Evolutionary conservation across 2,329 filamentous ascomycete species (phyloP), one percentile per base, ranked within the genome.

Genomic region (Xylaria sp.): DNA sequence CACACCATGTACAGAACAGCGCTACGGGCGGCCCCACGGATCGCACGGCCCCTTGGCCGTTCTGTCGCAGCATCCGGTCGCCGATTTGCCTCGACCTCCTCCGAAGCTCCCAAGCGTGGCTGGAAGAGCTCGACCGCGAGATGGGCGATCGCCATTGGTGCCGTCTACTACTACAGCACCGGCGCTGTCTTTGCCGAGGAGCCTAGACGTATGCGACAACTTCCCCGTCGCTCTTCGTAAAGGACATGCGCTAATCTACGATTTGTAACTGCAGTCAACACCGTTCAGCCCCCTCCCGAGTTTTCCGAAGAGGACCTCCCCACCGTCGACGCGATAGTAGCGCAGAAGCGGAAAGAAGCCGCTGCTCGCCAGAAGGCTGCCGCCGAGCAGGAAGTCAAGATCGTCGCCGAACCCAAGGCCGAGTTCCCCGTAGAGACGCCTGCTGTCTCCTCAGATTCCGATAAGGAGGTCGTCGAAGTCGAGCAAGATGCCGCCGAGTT

Each of bases 141-240:
- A 78, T 88, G 91, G 84, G 90, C 86, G 65, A 72, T 94, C 58
- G 92, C 91, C 0, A 81, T 79, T 60, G 91, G 83, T 18, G 86
- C 88, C 51, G 78, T 97, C 54, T 99, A 97, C 78, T 97, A 90
- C 76, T 99, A 97, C 76, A 96, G 92, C 79, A 97, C 92, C 6
- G 93, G 88, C 70, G 83, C 86, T 57, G 80, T 91, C 19, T 97
- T 97, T 74, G 90, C 92, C 13, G 91, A 97, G 69, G 88, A 95
- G 74, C 83, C 86, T 42, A 76, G 83, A 67, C 82, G 92, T 96
- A 82, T 67, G 88, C 76, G 66, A 64, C 60, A 44, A 18, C 53
- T 47, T 53, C 2, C 48, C 4, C 30, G 3, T 47, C 52, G 23
- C 9, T 47, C 23, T 39, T 39, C 30, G 5, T n/a, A 16, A 7